Evolutionary conservation across 352 stramenopile genomes (phyloP).

Genomic region (Peronospora tabacina): DNA sequence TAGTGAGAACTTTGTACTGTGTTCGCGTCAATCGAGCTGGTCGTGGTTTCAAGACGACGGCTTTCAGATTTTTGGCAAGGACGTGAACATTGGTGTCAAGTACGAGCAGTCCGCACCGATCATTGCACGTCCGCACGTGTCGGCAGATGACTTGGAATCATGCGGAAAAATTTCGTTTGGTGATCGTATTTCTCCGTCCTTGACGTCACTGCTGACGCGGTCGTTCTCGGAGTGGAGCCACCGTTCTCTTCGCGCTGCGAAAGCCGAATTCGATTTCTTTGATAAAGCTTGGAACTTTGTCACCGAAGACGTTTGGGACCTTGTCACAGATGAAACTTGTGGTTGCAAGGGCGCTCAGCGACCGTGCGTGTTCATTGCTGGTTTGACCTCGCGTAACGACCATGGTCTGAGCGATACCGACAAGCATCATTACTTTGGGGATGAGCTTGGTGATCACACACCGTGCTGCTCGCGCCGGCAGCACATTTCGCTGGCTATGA

Average conservation of each 20-base stretch:
- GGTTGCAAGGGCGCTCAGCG: constrained; percentile 32
- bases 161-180: constrained; percentile 24
- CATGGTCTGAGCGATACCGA: constrained; percentile 27
- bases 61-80: constrained; percentile 35
- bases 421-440: constrained; percentile 37
- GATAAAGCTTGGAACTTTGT: constrained; percentile 8
- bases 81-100: constrained; percentile 37
- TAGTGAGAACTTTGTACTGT: constrained; percentile 38
- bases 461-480: constrained; percentile 55
- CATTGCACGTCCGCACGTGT: constrained; percentile 16
- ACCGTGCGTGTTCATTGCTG: constrained; percentile 53
- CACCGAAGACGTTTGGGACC: constrained; percentile 13
- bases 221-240: constrained; percentile 23
- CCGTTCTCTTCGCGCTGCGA: constrained; percentile 17
- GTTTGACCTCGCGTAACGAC: constrained; percentile 32
- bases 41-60: constrained; percentile 23
- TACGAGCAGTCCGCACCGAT: constrained; percentile 22
- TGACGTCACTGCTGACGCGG: constrained; percentile 17
- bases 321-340: constrained; percentile 29
- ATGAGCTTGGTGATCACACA: constrained; percentile 37
- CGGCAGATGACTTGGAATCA: constrained; percentile 8
- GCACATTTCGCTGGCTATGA: constrained; percentile 41
- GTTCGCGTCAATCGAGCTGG: constrained; percentile 14
- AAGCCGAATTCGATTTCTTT: constrained; percentile 15
- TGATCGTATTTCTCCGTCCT: constrained; percentile 17